Evolutionary conservation across 805 yeast genomes (phyloP).

Genomic region (Suhomyces tanzawaensis): DNA sequence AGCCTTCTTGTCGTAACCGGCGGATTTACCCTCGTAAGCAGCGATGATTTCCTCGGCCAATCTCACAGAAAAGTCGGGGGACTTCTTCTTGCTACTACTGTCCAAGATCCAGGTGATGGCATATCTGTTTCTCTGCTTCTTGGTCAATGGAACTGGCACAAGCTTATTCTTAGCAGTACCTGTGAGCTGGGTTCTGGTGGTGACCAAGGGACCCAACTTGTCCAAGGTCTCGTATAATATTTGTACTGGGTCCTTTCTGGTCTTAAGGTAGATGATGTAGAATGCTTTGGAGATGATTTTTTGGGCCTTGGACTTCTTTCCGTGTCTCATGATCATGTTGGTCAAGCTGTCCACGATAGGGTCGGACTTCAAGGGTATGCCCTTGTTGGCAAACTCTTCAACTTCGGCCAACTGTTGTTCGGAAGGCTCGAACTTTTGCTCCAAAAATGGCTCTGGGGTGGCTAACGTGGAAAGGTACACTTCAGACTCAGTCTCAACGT

Average conservation of each 20-base stretch:
- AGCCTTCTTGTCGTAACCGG: slow-evolving; percentile 80
- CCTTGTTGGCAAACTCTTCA: slow-evolving; percentile 45
- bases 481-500: slow-evolving; percentile 33
- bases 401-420: slow-evolving; percentile 61
- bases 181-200: slow-evolving; percentile 71
- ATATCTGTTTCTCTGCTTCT: slow-evolving; percentile 78
- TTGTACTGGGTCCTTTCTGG: slow-evolving; percentile 76
- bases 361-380: slow-evolving; percentile 62
- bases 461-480: slow-evolving; percentile 39
- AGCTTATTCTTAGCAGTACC: slow-evolving; percentile 81
- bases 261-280: slow-evolving; percentile 69
- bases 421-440: slow-evolving; percentile 53
- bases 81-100: slow-evolving; percentile 74
- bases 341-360: slow-evolving; percentile 75
- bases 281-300: slow-evolving; percentile 72
- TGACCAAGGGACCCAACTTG: slow-evolving; percentile 79
- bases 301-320: slow-evolving; percentile 80
- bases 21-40: slow-evolving; percentile 73
- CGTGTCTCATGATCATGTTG: slow-evolving; percentile 89
- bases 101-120: slow-evolving; percentile 92
- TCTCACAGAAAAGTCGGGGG: slow-evolving; percentile 81
- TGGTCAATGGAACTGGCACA: slow-evolving; percentile 79
- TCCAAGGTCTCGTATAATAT: slow-evolving; percentile 74
- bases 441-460: slow-evolving; percentile 34
- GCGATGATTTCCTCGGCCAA: slow-evolving; percentile 84